phyloP scores from a whole-genome alignment of 345 rosid genomes.

The Rhizophora apiculata region DNA sequence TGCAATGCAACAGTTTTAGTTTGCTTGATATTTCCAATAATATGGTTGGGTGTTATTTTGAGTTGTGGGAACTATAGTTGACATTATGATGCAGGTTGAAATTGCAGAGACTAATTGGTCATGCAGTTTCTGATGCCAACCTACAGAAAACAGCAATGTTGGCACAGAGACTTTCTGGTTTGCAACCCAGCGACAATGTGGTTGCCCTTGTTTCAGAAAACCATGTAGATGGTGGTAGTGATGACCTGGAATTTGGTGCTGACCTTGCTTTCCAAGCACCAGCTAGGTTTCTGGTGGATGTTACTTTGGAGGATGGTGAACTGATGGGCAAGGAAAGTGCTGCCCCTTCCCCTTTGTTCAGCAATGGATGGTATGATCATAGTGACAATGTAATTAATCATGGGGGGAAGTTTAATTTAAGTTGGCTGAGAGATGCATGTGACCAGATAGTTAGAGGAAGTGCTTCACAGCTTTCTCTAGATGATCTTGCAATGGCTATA shows the following conservation, averaged over 20 bases:
- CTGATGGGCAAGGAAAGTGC: slow-evolving; percentile 40
- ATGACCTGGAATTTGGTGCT: slow-evolving; percentile 67
- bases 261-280: slow-evolving; percentile 74
- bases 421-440: slow-evolving; percentile 87
- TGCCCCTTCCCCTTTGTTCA: slow-evolving; percentile 34
- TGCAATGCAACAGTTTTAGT: not conserved
- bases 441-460: slow-evolving; percentile 59
- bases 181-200: slow-evolving; percentile 50
- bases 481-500: slow-evolving; percentile 91
- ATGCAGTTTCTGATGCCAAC: slow-evolving; percentile 44
- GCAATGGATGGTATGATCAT: slow-evolving; percentile 49
- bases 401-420: slow-evolving; percentile 49
- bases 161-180: slow-evolving; percentile 48
- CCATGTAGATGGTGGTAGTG: slow-evolving; percentile 34
- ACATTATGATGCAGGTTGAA: slow-evolving; percentile 50
- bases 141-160: slow-evolving; percentile 53
- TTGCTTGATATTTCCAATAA: not conserved
- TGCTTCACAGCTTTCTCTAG: slow-evolving; percentile 74
- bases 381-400: slow-evolving; percentile 29
- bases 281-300: slow-evolving; percentile 71
- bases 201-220: slow-evolving; percentile 31
- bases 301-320: slow-evolving; percentile 48
- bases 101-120: slow-evolving; percentile 72
- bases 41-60: not conserved
- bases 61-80: slow-evolving; percentile 4